Conservation (phyloP, 2,329 filamentous ascomycete genomes). For the Aurifilum marmelostoma region DNA sequence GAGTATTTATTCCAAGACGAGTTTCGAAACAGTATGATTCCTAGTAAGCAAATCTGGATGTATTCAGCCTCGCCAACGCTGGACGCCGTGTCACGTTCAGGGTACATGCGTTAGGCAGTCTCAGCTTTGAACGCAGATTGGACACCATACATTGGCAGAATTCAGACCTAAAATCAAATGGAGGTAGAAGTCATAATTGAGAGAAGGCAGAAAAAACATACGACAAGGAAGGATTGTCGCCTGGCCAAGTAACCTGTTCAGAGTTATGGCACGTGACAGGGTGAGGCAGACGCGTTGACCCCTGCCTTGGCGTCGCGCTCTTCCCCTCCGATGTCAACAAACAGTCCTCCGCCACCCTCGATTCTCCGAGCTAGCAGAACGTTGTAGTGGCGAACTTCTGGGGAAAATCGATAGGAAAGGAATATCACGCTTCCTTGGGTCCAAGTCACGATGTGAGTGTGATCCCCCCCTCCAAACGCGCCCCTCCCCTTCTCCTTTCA, state of each 20-base stretch:
- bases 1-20: neutral
- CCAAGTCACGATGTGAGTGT: constrained; percentile 20
- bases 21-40: neutral
- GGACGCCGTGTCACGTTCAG: neutral
- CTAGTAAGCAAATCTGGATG: neutral
- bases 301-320: constrained; percentile 22
- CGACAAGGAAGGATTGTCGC: neutral
- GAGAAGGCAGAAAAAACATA: no score
- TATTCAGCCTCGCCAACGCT: neutral
- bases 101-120: neutral
- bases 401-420: neutral
- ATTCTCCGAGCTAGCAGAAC: neutral
- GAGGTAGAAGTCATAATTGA: no score
- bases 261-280: constrained; percentile 21
- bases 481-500: neutral
- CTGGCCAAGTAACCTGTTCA: neutral
- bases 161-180: neutral
- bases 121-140: neutral
- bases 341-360: constrained; percentile 12
- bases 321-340: constrained; percentile 25
- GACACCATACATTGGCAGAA: neutral
- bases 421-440: neutral
- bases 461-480: neutral
- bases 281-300: constrained; percentile 30
- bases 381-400: neutral